A percentile compares a stretch with the other conserved stretches of the same genome.
Evolutionary conservation across 169 alveolate genomes (phyloP).

Genomic region (Plasmodium sp.): DNA sequence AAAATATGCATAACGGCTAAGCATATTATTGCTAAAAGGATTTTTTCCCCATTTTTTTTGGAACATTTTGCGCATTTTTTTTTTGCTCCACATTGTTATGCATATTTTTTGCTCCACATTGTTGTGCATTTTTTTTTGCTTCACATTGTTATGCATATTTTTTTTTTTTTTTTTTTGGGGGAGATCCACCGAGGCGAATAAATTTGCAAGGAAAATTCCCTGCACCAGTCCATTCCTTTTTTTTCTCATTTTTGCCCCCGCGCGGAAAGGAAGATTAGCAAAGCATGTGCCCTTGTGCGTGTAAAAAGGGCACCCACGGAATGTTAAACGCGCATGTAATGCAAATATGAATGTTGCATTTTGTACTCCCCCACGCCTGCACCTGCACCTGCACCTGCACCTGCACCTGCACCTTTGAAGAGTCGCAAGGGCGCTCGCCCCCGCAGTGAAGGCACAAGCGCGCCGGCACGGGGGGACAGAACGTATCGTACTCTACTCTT

Average conservation of each 20-base stretch:
- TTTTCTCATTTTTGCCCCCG: neutral
- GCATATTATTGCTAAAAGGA: neutral
- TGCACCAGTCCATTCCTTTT: neutral
- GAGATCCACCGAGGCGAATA: neutral
- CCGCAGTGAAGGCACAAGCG: neutral
- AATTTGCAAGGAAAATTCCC: neutral
- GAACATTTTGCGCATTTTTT: neutral
- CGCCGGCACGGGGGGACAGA: neutral
- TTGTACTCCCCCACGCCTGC: neutral
- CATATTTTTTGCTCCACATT: neutral
- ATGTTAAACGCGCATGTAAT: neutral
- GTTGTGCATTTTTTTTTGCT: neutral
- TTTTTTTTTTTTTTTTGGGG: neutral
- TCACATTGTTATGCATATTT: neutral
- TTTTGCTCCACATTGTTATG: neutral
- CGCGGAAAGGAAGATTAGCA: neutral
- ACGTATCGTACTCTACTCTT: neutral
- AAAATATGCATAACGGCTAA: neutral
- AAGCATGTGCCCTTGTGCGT: neutral
- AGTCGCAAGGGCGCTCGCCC: neutral
- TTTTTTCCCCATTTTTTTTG: neutral
- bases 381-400: neutral
- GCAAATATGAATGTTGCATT: neutral
- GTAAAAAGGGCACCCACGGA: neutral
- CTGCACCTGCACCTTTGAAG: neutral